Evolutionary conservation across 495 filamentous ascomycete species (phyloP).

Genomic region (Neurospora intermedia): DNA sequence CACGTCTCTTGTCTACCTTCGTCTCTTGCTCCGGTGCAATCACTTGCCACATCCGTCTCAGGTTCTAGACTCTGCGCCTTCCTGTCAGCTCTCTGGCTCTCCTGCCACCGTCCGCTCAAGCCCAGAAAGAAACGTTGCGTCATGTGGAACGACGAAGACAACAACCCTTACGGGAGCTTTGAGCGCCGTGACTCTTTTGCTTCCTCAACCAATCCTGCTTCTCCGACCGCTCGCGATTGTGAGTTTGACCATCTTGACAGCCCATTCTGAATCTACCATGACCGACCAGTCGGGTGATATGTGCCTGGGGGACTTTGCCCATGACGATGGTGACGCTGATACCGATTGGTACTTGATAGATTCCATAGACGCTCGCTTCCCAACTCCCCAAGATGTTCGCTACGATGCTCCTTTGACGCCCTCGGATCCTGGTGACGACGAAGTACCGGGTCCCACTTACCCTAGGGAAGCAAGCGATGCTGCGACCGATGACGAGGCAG

Average conservation of each 20-base stretch:
- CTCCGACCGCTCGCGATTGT: slow-evolving; percentile 44
- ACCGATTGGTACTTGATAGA: slow-evolving; percentile 35
- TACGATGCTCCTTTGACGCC: slow-evolving; percentile 34
- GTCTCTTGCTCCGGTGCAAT: background rate
- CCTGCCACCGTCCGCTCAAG: background rate
- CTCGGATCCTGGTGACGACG: slow-evolving; percentile 34
- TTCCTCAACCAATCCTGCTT: slow-evolving; percentile 58
- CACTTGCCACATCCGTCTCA: background rate
- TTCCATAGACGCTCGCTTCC: background rate
- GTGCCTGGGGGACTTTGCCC: slow-evolving; percentile 1
- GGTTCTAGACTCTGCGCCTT: background rate
- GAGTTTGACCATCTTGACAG: slow-evolving; percentile 14
- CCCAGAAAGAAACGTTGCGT: slow-evolving; percentile 7
- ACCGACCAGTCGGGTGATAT: slow-evolving; percentile 19
- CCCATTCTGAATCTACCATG: background rate
- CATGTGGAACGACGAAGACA: slow-evolving; percentile 85
- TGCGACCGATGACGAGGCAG: slow-evolving; percentile 41
- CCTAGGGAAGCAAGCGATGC: slow-evolving; percentile 17
- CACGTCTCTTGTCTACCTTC: background rate
- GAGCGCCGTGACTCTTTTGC: slow-evolving; percentile 68
- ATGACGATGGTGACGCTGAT: slow-evolving; percentile 19
- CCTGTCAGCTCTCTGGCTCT: background rate
- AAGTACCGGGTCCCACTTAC: slow-evolving; percentile 16
- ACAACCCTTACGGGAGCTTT: slow-evolving; percentile 86
- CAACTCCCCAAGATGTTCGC: slow-evolving; percentile 12